These are phyloP conservation scores for Rhytidiadelphus loreus DNA, from an alignment of 225 moss, liverwort and hornwort species.

Conservation along the genomic window DNA sequence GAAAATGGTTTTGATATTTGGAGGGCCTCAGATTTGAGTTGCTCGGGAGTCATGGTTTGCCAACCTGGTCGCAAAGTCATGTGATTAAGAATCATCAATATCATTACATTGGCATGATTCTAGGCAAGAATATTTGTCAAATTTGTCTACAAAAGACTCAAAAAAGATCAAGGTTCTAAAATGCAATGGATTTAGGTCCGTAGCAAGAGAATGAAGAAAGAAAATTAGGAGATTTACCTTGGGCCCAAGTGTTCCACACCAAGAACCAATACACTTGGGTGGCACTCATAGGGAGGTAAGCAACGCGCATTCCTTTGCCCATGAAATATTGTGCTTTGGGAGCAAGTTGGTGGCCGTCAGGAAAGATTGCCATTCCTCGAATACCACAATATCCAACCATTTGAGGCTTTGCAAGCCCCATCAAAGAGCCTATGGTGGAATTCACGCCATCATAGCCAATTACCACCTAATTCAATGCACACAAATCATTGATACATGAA, in stretches of 20 bases:
- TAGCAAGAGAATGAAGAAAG: background rate
- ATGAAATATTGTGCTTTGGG: background rate
- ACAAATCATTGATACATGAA: background rate
- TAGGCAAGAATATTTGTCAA: background rate
- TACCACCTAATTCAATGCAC: background rate
- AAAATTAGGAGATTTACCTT: background rate
- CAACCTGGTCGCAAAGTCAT: rapidly evolving
- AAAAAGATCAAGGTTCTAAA: background rate
- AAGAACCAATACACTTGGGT: background rate
- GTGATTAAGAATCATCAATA: background rate
- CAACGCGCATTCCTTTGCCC: rapidly evolving
- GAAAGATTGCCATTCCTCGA: background rate
- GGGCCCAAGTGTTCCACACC: rapidly evolving
- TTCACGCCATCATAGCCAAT: background rate
- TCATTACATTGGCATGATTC: background rate
- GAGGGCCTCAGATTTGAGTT: rapidly evolving
- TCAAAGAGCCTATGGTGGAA: background rate
- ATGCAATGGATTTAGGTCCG: background rate
- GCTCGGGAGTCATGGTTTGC: rapidly evolving
- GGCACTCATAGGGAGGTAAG: background rate
- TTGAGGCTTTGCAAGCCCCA: background rate
- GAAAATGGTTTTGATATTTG: background rate
- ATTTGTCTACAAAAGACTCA: background rate
- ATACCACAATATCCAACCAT: rapidly evolving
- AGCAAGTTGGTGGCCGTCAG: background rate